Conservation (phyloP, 176 grass and related monocot species). For the Puccinellia tenuiflora region DNA sequence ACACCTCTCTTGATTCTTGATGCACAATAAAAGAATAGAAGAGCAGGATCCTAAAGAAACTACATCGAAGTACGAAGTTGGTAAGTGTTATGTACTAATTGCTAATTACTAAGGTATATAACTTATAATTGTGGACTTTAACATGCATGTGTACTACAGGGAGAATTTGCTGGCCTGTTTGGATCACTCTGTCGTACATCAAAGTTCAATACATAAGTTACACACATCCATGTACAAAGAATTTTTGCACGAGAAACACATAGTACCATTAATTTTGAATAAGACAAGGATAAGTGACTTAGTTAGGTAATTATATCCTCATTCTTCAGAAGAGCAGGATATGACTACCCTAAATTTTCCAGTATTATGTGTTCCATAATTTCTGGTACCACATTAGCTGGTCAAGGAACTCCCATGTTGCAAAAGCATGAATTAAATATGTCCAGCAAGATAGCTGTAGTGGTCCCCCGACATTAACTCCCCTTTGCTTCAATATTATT, state of each 20-base stretch:
- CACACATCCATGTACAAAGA: background rate
- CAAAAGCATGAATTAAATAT: slow-evolving; percentile 61
- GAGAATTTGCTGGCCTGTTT: background rate
- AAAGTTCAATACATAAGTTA: background rate
- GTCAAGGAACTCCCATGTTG: slow-evolving; percentile 31
- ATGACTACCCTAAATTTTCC: slow-evolving; percentile 13
- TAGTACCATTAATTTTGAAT: background rate
- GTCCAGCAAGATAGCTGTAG: slow-evolving; percentile 41
- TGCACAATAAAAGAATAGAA: slow-evolving; percentile 1
- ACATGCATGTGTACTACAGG: background rate
- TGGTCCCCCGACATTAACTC: slow-evolving; percentile 51
- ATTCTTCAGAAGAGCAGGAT: slow-evolving; percentile 17
- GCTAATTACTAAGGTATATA: background rate
- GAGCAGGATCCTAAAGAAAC: background rate
- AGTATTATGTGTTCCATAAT: slow-evolving; percentile 11
- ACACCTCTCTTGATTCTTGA: background rate
- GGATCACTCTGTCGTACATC: background rate
- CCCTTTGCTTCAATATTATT: slow-evolving; percentile 35
- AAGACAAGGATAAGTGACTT: background rate
- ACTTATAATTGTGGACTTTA: background rate
- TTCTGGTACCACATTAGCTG: slow-evolving; percentile 41
- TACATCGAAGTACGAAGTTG: background rate
- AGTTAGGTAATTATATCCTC: slow-evolving; percentile 5
- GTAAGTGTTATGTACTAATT: background rate
- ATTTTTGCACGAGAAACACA: slow-evolving; percentile 11